Conservation (phyloP, 805 yeast genomes). For the Huiozyma naganishii region DNA sequence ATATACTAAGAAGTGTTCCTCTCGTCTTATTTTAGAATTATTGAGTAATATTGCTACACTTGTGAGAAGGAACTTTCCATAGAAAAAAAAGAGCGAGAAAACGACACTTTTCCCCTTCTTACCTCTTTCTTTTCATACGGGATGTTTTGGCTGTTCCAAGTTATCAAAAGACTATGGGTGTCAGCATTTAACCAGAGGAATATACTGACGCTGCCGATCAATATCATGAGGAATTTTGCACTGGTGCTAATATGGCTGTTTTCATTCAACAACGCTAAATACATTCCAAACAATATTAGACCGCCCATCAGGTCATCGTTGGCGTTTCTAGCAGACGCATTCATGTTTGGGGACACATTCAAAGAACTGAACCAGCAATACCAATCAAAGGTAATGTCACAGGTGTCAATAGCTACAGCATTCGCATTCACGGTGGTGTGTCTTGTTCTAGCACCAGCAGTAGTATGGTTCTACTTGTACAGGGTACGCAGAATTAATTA, state of each 20-base stretch:
- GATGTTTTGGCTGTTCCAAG: too few species aligned
- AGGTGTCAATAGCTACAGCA: constrained; percentile 9
- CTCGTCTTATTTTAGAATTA: too few species aligned
- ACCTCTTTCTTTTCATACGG: too few species aligned
- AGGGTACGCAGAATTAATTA: constrained; percentile 11
- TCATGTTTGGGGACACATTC: constrained; percentile 25
- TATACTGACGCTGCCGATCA: constrained; percentile 30
- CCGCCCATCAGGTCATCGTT: constrained; percentile 42
- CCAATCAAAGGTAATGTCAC: constrained; percentile 5
- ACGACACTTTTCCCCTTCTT: too few species aligned
- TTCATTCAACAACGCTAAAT: constrained; percentile 49
- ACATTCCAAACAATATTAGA: constrained; percentile 42
- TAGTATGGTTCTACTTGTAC: constrained; percentile 21
- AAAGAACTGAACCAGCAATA: constrained; percentile 18
- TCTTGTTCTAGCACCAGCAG: constrained; percentile 14
- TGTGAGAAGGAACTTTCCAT: too few species aligned
- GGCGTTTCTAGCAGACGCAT: constrained; percentile 30
- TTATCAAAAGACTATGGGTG: too few species aligned
- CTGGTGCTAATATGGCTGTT: constrained; percentile 46
- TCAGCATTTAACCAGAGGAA: constrained; percentile 29
- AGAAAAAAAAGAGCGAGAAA: too few species aligned
- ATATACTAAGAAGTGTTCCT: too few species aligned
- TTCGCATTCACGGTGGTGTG: constrained; percentile 8
- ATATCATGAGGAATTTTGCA: constrained; percentile 39
- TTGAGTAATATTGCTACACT: too few species aligned